Evolutionary conservation across 768 basidiomycete genomes (phyloP), one percentile per base, ranked within the genome.

Genomic region (Gymnopilus dilepis): DNA sequence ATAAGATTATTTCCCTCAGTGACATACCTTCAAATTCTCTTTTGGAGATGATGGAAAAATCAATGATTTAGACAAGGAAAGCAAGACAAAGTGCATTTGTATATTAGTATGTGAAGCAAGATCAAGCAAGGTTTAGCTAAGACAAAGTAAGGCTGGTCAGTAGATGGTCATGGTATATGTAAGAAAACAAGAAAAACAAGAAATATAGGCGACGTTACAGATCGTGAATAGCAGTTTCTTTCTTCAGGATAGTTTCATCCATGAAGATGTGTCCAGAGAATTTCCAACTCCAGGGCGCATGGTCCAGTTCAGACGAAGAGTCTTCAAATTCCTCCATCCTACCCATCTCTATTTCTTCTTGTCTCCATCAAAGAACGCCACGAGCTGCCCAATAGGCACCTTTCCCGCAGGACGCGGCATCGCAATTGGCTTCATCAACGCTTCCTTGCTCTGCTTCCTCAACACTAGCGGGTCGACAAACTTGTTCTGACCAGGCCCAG

Each of bases 381-480:
- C 90, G 42, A 95, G 74, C 68, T 94, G 84, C 9, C 87, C 89
- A 41, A 94, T 82, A 0, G 90, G 86, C 13, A 91, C 83, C 77
- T 92, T 93, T 56, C 80, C 85, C 52, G 66, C 65, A 58, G 84
- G 74, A 56, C 76, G 77, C 17, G 84, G 77, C 65, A 79, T 79
- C 4, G 78, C 83, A 38, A 79, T 76, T 62, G 67, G 61, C 53
- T 61, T 70, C 56, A 45, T 63, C 56, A 69, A 53, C 47, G 59
- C 63, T 40, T 80, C 76, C 69, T 63, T 71, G 70, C 67, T 80
- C 75, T 91, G 89, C 66, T 81, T 86, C 68, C 92, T 82, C 70
- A 89, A 68, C 42, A 89, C 74, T 47, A 94, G 76, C 45, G 93
- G 92, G 69, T 95, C 92, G 19, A 94, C 86, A 70, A 95, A 95